A percentile compares a stretch with the other conserved stretches of the same genome.
Conservation (phyloP, 305 asterid species). For the Fraxinus velutina region DNA sequence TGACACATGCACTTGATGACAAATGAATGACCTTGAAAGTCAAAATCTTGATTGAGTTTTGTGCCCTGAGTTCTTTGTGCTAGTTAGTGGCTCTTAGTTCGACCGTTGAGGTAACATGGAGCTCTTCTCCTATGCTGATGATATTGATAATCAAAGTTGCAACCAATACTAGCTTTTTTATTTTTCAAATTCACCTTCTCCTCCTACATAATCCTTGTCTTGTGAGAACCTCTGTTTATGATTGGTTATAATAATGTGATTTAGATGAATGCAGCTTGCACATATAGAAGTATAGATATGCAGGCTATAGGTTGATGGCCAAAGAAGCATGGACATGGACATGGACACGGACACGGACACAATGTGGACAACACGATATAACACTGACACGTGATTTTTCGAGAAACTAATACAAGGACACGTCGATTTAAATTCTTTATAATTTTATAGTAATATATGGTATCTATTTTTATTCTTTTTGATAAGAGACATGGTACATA, state of each 20-base stretch:
- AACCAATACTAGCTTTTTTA: neutral
- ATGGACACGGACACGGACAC: neutral
- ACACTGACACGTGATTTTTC: neutral
- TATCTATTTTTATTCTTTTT: neutral
- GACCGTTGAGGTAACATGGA: neutral
- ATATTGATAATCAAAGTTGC: neutral
- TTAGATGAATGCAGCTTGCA: neutral
- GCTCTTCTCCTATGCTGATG: neutral
- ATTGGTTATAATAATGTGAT: neutral
- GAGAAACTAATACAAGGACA: neutral
- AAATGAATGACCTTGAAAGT: conserved; percentile 11
- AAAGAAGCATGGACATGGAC: neutral
- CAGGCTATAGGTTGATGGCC: neutral
- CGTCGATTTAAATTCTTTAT: neutral
- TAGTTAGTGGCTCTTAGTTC: neutral
- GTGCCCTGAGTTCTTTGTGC: neutral
- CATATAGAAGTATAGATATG: neutral
- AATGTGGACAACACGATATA: neutral
- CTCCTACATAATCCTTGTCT: neutral
- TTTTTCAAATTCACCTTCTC: neutral
- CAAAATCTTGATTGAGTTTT: conserved; percentile 10
- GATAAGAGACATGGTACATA: neutral
- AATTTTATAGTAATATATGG: neutral
- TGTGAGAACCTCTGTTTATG: neutral
- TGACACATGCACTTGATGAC: conserved; percentile 17